Evolutionary conservation across 352 stramenopile species (phyloP), one percentile per base, ranked within the genome.

Genomic region (Paralagenidium karlingii): DNA sequence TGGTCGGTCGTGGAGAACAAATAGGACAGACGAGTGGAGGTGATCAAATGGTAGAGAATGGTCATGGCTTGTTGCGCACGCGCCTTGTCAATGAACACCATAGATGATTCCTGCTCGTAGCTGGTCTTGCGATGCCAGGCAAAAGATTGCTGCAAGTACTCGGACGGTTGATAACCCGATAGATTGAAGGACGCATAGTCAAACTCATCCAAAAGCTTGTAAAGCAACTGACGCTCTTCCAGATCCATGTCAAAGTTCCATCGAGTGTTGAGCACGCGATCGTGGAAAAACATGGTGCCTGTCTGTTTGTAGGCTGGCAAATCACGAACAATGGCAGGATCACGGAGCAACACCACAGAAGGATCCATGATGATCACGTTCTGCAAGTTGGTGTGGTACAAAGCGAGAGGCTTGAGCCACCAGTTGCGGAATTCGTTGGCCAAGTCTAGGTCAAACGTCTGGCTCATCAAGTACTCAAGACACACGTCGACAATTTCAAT

Each of bases 251-350:
- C n/a, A 10, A 63, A 58, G 18, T 43, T 60, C n/a, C n/a, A n/a
- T 34, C 55, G 51, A 40, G 65, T 59, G 39, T 53, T 53, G 26
- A 60, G 51, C 24, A 73, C 49, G 20, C 63, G 65, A 45, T 84
- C 69, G 31, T 77, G 68, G 38, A 83, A 83, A 43, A 83, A 83
- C 10, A 68, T 59, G 34, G 69, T 81, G 9, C 66, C 66, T 5
- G 45, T 74, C 9, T 41, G 27, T 10, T 50, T 13, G 45, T 84
- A 84, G 18, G 47, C 59, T 0, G 43, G 47, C 36, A 55, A 58
- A 10, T 32, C 24, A 16, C 43, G 33, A 24, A 51, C 24, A 9
- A 18, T 24, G 5, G 38, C 38, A 15, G 45, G 45, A 18, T 51
- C 40, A 11, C 16, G 22, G n/a, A 51, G 34, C 15, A 51, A 38